Base-by-base conservation (phyloP, 345 rosid species). In the Luvunga scandens region DNA sequence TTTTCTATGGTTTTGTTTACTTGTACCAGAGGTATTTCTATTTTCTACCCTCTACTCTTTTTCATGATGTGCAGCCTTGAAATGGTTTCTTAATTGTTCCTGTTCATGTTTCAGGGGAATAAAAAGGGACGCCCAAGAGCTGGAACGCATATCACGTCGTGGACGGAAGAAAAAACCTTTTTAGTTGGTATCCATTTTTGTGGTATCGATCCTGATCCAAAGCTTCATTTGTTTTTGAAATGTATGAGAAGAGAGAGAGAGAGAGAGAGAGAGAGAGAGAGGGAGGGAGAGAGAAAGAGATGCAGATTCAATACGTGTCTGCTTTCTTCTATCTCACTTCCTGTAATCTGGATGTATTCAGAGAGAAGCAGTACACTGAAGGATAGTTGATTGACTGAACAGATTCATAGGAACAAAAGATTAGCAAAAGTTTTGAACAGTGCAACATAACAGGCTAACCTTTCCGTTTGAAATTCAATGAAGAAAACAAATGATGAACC, bases 1-100 rank as follows among this genome's bases (percentile, higher is more conserved):
- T 92, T 73, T 86, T 86, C 81, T 92, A 89, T 75, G 75, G 79
- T 36, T 88, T 89, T 42, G 78, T 90, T 69, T 92, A 90, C 87
- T 63, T 94, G 80, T 88, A 88, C 75, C 90, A 83, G 66, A 88
- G 95, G 98, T 91, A 90, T 21, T 38, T 45, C 13, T 12, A 56
- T 25, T 60, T 77, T 75, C 18, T 45, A 14, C 12, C 61, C 45
- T 64, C 64, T 75, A 55, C 25, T 25, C 16, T 45, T 69, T 25
- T 19, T 24, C 19, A 4, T 68, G 66, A 28, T 18, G 65, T 45
- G 22, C 67, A 42, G 14, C 6, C 72, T 78, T 42, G 65, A 73
- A 66, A 42, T 42, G 67, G 61, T 80, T 25, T 84, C 10, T 36
- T 30, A 65, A 12, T 22, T 45, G 69, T 70, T 71, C 9, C 63